Evolutionary conservation across 345 rosid species (phyloP).

Genomic region (Dovyalis caffra): DNA sequence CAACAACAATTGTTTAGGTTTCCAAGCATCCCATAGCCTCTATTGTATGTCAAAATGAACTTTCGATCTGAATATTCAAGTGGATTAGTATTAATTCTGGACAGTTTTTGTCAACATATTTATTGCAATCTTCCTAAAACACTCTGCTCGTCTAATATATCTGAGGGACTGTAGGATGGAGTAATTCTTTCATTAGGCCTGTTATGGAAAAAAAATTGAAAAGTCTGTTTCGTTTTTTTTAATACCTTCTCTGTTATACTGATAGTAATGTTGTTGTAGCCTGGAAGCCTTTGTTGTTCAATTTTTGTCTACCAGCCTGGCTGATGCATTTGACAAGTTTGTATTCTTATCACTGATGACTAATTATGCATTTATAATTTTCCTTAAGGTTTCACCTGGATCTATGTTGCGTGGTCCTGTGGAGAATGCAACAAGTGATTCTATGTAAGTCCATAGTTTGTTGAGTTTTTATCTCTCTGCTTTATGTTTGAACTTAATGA

Average conservation of each 20-base stretch:
- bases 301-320: not conserved
- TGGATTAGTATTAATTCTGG: not conserved
- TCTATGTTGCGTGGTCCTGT: conserved; percentile 90
- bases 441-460: conserved; percentile 60
- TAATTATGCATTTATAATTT: conserved; percentile 17
- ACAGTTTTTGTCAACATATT: not conserved
- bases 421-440: conserved; percentile 73
- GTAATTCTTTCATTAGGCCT: not conserved
- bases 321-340: not conserved
- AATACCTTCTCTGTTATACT: not conserved
- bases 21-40: not conserved
- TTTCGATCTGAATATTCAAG: not conserved
- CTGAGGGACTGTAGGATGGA: not conserved
- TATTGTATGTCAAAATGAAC: not conserved
- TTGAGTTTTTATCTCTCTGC: not conserved
- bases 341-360: not conserved
- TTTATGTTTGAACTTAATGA: conserved; percentile 7
- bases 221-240: not conserved
- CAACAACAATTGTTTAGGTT: not conserved
- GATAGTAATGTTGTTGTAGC: not conserved
- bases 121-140: not conserved
- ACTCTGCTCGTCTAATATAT: not conserved
- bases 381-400: conserved; percentile 84
- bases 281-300: not conserved
- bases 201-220: not conserved